These are phyloP conservation scores for Boletus albobrunnescens DNA, from an alignment of 1,284 basidiomycete species.

Conservation along the genomic window DNA sequence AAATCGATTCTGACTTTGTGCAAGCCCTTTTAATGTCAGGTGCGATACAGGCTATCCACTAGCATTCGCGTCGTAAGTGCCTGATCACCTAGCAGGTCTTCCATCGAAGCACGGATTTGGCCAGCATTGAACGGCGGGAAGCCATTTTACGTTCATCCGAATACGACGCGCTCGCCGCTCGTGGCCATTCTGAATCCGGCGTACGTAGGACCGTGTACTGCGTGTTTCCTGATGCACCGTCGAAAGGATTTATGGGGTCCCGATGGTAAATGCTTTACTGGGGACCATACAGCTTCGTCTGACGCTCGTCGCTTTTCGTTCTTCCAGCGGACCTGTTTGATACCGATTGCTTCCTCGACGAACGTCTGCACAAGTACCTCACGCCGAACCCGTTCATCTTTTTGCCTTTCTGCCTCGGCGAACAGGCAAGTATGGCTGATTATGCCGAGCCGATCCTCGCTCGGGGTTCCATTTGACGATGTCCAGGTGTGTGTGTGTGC, in stretches of 20 bases:
- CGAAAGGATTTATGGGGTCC: background rate
- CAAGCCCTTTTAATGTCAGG: too few species aligned
- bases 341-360: slow-evolving; percentile 50
- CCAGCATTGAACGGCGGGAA: too few species aligned
- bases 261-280: too few species aligned
- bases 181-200: too few species aligned
- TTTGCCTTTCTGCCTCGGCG: slow-evolving; percentile 46
- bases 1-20: too few species aligned
- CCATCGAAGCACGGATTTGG: too few species aligned
- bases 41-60: too few species aligned
- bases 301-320: background rate
- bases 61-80: too few species aligned
- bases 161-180: too few species aligned
- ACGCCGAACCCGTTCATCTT: slow-evolving; percentile 41
- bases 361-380: slow-evolving; percentile 29
- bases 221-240: background rate
- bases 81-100: too few species aligned
- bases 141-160: too few species aligned
- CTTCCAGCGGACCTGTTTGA: slow-evolving; percentile 41
- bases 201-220: background rate
- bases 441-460: too few species aligned
- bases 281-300: slow-evolving; percentile 8
- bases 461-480: slow-evolving; percentile 52
- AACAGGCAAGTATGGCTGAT: slow-evolving; percentile 34
- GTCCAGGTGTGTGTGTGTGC: slow-evolving; percentile 35